phyloP scores from a whole-genome alignment of 1,284 basidiomycete genomes.

The Spongispora temasekensis region DNA sequence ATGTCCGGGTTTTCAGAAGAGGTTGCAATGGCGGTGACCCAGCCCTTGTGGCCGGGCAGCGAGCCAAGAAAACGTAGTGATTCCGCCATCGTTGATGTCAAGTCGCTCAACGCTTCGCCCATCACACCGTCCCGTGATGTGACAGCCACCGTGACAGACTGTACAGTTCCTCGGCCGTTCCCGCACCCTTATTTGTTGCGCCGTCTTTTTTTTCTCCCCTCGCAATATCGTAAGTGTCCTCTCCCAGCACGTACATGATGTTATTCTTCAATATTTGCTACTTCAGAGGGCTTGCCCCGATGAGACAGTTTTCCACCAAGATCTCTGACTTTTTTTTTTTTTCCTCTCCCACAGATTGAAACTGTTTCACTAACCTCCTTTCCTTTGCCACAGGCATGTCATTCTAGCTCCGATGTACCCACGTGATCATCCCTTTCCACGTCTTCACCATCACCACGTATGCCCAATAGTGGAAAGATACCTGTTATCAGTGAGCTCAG shows the following conservation, averaged over 20 bases:
- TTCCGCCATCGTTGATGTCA: conserved; percentile 68
- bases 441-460: not conserved
- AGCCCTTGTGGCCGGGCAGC: conserved; percentile 93
- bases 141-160: conserved; percentile 67
- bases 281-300: conserved; percentile 75
- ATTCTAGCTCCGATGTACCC: not conserved
- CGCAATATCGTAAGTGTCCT: conserved; percentile 23
- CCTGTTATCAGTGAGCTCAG: conserved; percentile 59
- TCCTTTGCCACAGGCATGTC: not conserved
- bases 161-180: conserved; percentile 41
- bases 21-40: conserved; percentile 96
- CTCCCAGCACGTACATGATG: conserved; percentile 43
- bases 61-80: conserved; percentile 91
- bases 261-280: conserved; percentile 74
- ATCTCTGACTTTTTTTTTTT: conserved; percentile 61
- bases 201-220: not conserved
- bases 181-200: conserved; percentile 19
- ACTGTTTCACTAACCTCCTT: conserved; percentile 12
- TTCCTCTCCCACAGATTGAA: not conserved
- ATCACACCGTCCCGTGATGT: conserved; percentile 36
- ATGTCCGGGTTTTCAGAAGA: conserved; percentile 96
- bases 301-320: conserved; percentile 81
- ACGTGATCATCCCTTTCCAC: not conserved
- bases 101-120: conserved; percentile 39
- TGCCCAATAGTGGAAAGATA: conserved; percentile 22